These are phyloP conservation scores for Gynochthodes officinalis DNA, from an alignment of 257 asterid species.

Conservation along the genomic window DNA sequence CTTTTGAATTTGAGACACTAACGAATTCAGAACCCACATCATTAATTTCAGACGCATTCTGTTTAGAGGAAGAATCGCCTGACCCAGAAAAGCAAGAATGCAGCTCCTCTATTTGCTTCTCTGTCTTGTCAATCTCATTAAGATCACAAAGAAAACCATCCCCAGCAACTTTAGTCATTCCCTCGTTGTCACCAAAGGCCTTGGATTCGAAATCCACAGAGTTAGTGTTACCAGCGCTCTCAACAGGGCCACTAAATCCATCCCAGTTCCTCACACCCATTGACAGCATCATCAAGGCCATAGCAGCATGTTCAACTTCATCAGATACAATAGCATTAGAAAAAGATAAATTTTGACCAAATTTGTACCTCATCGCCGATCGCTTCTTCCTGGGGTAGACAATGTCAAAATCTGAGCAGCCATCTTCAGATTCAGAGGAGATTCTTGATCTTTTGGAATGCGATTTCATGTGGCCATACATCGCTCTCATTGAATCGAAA, in stretches of 20 bases:
- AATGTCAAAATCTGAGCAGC: slow-evolving; percentile 39
- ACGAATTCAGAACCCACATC: slow-evolving; percentile 19
- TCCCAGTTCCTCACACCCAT: slow-evolving; percentile 36
- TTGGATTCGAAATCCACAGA: slow-evolving; percentile 32
- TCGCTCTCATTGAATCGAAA: slow-evolving; percentile 62
- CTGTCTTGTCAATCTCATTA: slow-evolving; percentile 17
- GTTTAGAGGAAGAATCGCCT: slow-evolving; percentile 15
- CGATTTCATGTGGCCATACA: slow-evolving; percentile 87
- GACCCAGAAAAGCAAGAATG: slow-evolving; percentile 16
- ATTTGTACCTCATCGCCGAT: slow-evolving; percentile 54
- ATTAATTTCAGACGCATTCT: slow-evolving; percentile 27
- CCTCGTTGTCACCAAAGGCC: slow-evolving; percentile 20
- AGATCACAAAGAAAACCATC: slow-evolving; percentile 13
- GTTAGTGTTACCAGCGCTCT: slow-evolving; percentile 27
- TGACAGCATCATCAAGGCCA: slow-evolving; percentile 69
- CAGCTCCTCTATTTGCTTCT: slow-evolving; percentile 14
- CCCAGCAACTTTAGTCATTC: slow-evolving; percentile 3
- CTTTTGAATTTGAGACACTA: slow-evolving; percentile 16
- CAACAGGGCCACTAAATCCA: slow-evolving; percentile 15
- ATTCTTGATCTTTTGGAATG: slow-evolving; percentile 57
- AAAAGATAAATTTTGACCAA: slow-evolving; percentile 24
- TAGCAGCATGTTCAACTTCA: slow-evolving; percentile 52
- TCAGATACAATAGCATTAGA: slow-evolving; percentile 34
- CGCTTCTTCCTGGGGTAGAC: slow-evolving; percentile 57
- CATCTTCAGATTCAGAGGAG: slow-evolving; percentile 29